Base-by-base conservation (phyloP, 352 stramenopile genomes). In the Phytophthora litchii region DNA sequence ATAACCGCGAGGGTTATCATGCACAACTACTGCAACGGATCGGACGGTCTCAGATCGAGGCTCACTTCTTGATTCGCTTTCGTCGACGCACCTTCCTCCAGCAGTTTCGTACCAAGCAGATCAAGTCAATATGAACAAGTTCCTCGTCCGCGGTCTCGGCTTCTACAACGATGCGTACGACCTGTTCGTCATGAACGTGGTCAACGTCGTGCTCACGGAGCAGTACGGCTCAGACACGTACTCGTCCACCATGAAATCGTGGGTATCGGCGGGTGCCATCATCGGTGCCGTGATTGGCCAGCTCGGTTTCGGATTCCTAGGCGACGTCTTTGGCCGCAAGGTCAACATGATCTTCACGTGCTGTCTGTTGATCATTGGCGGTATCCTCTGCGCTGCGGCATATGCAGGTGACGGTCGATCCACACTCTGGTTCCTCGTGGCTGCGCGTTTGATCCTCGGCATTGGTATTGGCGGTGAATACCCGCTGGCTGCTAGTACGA, bases 101-200 rank as follows among this genome's bases (percentile, higher is more conserved):
- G 31, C 20, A 35, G 36, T n/a, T 25, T 41, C 31, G 21, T 32
- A 1, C 27, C 27, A 41, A 50, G 32, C 25, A 29, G 16, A 32
- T 46, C 38, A 25, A 50, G 44, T 56, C 46, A 40, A 59, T 36
- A 71, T 88, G 68, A 86, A 88, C 63, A 83, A 76, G 58, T 88
- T 86, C 35, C 48, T 89, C 14, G 65, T 92, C 11, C 80, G 83
- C 17, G 80, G 83, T 40, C 76, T 92, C 53, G 80, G 83, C 50
- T 91, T 91, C 69, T 91, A 83, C 67, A 88, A 88, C 42, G 81
- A 89, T 60, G 74, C 81, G 25, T 91, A 89, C 67, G 81, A 91
- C 34, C 76, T 91, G n/a, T 89, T 91, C 54, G 78, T 89, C 47
- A 89, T 91, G 79, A 91, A 91, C 58, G 68, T 92, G 10, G 67